Percentiles rank a stretch among this genome's conserved stretches.
Evolutionary conservation across 139 green algal species (phyloP).

Genomic region (Deuterostichococcus epilithicus): DNA sequence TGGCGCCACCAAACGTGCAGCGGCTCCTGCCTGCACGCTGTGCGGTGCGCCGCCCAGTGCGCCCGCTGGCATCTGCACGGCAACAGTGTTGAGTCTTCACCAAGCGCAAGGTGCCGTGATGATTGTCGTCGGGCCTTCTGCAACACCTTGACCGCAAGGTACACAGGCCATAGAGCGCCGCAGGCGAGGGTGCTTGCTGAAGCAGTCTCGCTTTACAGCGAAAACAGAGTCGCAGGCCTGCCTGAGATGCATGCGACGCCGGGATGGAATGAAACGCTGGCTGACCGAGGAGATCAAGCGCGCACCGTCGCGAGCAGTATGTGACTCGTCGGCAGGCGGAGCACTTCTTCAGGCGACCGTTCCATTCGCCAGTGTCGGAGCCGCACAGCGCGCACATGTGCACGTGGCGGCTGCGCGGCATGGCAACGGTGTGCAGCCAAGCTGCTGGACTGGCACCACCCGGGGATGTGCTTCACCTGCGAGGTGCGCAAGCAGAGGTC

Average conservation of each 20-base stretch:
- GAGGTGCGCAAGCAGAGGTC: too few relatives aligned
- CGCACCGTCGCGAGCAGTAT: neutral
- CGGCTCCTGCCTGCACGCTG: neutral
- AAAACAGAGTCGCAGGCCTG: too few relatives aligned
- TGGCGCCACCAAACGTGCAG: neutral
- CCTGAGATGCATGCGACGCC: too few relatives aligned
- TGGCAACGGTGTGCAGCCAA: neutral
- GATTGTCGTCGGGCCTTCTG: too few relatives aligned
- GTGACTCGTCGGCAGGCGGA: neutral
- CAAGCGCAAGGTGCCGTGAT: too few relatives aligned
- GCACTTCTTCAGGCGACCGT: neutral
- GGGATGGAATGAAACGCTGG: too few relatives aligned
- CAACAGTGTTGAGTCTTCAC: neutral
- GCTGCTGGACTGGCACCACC: neutral
- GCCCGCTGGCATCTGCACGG: neutral
- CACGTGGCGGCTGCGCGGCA: neutral
- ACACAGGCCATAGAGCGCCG: too few relatives aligned
- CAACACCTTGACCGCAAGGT: too few relatives aligned
- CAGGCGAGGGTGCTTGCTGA: too few relatives aligned
- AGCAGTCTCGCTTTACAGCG: too few relatives aligned
- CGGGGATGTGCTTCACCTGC: too few relatives aligned
- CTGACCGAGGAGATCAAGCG: too few relatives aligned
- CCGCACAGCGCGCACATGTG: constrained; percentile 4
- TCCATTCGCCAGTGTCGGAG: neutral
- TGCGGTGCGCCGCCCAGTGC: neutral